These are phyloP conservation scores for Geosiphon pyriformis DNA, from an alignment of 192 early-diverging fungal genomes.

Conservation along the genomic window DNA sequence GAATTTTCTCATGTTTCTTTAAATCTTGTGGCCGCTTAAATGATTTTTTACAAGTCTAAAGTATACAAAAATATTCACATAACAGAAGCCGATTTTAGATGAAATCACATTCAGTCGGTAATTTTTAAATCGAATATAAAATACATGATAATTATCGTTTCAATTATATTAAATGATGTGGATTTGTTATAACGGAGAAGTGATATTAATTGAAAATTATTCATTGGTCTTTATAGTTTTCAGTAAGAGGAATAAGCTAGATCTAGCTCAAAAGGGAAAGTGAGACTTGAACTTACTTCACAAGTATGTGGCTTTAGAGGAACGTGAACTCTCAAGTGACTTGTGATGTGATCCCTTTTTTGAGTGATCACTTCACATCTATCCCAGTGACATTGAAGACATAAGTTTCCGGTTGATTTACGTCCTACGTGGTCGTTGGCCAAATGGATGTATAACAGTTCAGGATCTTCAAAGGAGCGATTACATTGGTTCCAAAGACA, in stretches of 20 bases:
- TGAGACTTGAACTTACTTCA: conserved; percentile 49
- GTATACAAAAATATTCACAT: neutral
- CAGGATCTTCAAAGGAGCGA: conserved; percentile 65
- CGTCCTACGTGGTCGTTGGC: conserved; percentile 87
- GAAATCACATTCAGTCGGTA: too few relatives aligned
- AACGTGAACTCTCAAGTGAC: conserved; percentile 91
- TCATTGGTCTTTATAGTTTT: too few relatives aligned
- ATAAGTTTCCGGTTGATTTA: conserved; percentile 81
- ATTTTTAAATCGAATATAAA: too few relatives aligned
- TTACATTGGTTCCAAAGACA: conserved; percentile 48
- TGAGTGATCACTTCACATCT: conserved; percentile 62
- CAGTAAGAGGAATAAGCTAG: too few relatives aligned
- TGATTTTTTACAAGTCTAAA: conserved; percentile 65
- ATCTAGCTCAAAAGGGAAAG: too few relatives aligned
- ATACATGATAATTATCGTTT: too few relatives aligned
- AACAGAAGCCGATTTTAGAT: too few relatives aligned
- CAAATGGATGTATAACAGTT: conserved; percentile 82
- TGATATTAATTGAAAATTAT: too few relatives aligned
- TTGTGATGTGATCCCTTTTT: conserved; percentile 97
- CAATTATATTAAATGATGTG: too few relatives aligned
- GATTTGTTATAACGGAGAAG: too few relatives aligned
- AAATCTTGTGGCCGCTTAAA: conserved; percentile 96
- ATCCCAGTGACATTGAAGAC: conserved; percentile 85
- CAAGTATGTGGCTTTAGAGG: conserved; percentile 87
- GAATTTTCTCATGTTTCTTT: conserved; percentile 89